Evolutionary conservation across 176 grass and related monocot species (phyloP), one percentile per base, ranked within the genome.

Genomic region (Oropetium thomaeum): DNA sequence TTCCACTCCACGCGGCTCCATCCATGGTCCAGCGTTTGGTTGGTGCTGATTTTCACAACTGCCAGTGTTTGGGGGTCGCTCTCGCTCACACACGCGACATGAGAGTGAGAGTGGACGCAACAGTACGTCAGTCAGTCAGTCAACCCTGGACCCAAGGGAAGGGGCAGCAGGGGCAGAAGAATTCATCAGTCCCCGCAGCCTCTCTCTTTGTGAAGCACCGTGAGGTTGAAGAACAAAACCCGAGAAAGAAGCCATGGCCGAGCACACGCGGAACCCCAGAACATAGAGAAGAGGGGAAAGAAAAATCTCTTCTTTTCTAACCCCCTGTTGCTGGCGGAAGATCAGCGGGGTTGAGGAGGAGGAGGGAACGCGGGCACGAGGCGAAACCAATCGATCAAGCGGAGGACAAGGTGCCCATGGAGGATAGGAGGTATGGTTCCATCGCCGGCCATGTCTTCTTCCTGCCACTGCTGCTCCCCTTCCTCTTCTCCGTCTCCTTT

Each of bases 41-140:
- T 58, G 34, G 8, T 54, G n/a, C 43, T 34, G 57, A 40, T 62
- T 71, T 57, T 79, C 65, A 58, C 49, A 26, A 4, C 20, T 19
- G 65, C 8, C 44, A n/a, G n/a, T n/a, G n/a, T 75, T 71, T 25
- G 20, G 26, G 42, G 55, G 54, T 85, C 82, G 20, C 39, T 33
- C 39, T 44, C 48, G 23, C 4, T 9, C 10, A 13, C 23, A 27
- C 27, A 14, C 13, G 4, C 1, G 4, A 48, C 14, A n/a, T n/a
- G n/a, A n/a, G n/a, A n/a, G n/a, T n/a, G 25, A 1, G 22, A 74
- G 39, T 9, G 4, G 38, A 4, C 10, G 55, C 12, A 42, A 27
- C 7, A 35, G 55, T 53, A 69, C 70, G 83, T 80, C 76, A 80
- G 76, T 80, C 74, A 78, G 74, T 78, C 33, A 62, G 84, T 86